Evolutionary conservation across 176 grass and related monocot species (phyloP), one percentile per base, ranked within the genome.

Genomic region (Carex littledalei): DNA sequence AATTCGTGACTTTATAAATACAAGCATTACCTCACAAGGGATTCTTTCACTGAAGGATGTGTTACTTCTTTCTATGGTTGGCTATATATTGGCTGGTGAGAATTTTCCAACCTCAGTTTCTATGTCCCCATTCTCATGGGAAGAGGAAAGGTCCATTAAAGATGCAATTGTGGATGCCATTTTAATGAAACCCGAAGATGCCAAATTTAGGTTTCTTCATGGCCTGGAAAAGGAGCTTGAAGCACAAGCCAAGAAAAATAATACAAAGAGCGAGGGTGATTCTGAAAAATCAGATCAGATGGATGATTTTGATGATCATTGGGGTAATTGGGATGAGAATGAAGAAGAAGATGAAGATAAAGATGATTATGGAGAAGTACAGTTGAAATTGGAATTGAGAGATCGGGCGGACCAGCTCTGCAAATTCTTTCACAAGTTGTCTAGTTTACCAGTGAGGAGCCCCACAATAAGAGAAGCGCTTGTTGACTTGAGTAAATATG

Each of bases 1-100:
- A 79, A 92, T 98, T 82, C 96, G 88, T 87, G 96, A 98, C 90
- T 95, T 98, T 64, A 94, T 98, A 76, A 98, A 94, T 78, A 98
- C 89, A 52, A 95, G 91, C 78, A 93, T 89, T 88, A 90, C 93
- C 80, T 88, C 86, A 0, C 82, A 89, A 37, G 88, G 88, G 37
- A 86, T 98, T 89, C 90, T 98, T 53, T 93, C 86, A 86, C 91
- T 98, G 77, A 93, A 94, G 70, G 93, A 98, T 72, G 91, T 92
- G 67, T 81, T 98, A 65, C 93, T 98, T 88, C 84, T 98, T 82
- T 94, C 90, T 63, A 81, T 94, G 84, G 85, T 95, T 32, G 96
- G 96, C 18, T 98, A 92, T 92, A 92, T 98, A 76, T 90, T 98
- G 78, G 93, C 93, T 14, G 93, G 96, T 58, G 96, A 98, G 85